These are phyloP conservation scores for Flaveria brownii DNA, from an alignment of 129 eudicot genomes.

Conservation along the genomic window DNA sequence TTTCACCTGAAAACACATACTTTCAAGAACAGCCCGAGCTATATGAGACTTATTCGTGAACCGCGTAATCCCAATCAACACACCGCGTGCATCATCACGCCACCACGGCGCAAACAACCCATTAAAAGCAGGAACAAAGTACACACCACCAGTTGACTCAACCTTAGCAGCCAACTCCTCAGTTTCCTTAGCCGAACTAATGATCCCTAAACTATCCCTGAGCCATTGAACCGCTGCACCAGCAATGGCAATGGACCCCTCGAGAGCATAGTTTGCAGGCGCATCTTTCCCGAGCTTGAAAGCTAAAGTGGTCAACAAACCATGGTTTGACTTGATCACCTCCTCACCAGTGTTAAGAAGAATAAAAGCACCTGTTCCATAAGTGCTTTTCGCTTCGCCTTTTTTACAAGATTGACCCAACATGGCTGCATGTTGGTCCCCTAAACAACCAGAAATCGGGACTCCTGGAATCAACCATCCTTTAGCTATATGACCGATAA, in stretches of 20 bases:
- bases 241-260: slow-evolving; percentile 95
- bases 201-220: slow-evolving; percentile 85
- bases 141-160: slow-evolving; percentile 82
- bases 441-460: slow-evolving; percentile 93
- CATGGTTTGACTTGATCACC: slow-evolving; percentile 69
- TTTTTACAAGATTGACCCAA: slow-evolving; percentile 87
- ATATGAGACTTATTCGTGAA: slow-evolving; percentile 89
- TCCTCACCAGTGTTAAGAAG: slow-evolving; percentile 88
- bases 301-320: slow-evolving; percentile 80
- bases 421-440: slow-evolving; percentile 99
- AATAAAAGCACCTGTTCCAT: slow-evolving; percentile 95
- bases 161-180: slow-evolving; percentile 84
- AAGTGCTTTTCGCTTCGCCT: slow-evolving; percentile 97
- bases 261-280: slow-evolving; percentile 77
- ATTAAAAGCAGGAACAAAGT: slow-evolving; percentile 93
- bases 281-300: slow-evolving; percentile 89
- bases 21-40: slow-evolving; percentile 92
- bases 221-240: slow-evolving; percentile 99
- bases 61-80: slow-evolving; percentile 85
- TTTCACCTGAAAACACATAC: slow-evolving; percentile 98
- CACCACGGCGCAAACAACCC: slow-evolving; percentile 99
- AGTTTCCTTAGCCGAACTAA: slow-evolving; percentile 71
- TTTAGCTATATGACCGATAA: slow-evolving; percentile 66
- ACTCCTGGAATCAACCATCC: slow-evolving; percentile 86
- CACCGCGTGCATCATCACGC: slow-evolving; percentile 99